Conservation (phyloP, 495 filamentous ascomycete genomes). For the Penicillium parvum region DNA sequence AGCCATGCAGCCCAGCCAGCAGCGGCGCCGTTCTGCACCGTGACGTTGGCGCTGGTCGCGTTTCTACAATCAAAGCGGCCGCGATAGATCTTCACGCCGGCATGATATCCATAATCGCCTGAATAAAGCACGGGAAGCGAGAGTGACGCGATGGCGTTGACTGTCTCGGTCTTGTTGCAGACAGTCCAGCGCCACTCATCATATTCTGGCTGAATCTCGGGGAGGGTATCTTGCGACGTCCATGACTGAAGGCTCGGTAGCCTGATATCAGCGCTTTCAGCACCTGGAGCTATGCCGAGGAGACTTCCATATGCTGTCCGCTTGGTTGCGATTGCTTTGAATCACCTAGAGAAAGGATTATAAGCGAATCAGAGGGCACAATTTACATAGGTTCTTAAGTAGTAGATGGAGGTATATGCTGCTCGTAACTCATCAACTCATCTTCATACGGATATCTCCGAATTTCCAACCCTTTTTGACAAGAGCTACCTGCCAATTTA, state of each 20-base stretch:
- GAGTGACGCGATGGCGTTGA: conserved; percentile 55
- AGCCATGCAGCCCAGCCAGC: conserved; percentile 54
- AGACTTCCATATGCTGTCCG: conserved; percentile 45
- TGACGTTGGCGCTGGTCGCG: conserved; percentile 55
- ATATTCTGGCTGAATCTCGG: conserved; percentile 57
- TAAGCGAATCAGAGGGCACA: no score
- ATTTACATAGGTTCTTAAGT: no score
- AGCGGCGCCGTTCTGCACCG: conserved; percentile 57
- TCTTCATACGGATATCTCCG: no score
- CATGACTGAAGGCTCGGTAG: conserved; percentile 55
- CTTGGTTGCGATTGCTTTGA: conserved; percentile 27
- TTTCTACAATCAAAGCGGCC: conserved; percentile 55
- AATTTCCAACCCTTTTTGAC: no score
- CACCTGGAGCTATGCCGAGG: conserved; percentile 44
- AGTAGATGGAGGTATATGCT: no score
- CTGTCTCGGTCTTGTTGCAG: conserved; percentile 51
- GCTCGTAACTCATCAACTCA: no score
- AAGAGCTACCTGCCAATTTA: no score
- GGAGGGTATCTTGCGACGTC: conserved; percentile 62
- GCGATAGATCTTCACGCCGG: conserved; percentile 61
- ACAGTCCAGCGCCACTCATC: conserved; percentile 60
- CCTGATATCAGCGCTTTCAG: conserved; percentile 35
- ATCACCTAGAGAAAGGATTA: no score
- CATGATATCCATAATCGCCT: conserved; percentile 70
- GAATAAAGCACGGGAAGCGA: conserved; percentile 52